Conservation (phyloP, 1,139 yeast genomes). For the Lodderomyces theae region DNA sequence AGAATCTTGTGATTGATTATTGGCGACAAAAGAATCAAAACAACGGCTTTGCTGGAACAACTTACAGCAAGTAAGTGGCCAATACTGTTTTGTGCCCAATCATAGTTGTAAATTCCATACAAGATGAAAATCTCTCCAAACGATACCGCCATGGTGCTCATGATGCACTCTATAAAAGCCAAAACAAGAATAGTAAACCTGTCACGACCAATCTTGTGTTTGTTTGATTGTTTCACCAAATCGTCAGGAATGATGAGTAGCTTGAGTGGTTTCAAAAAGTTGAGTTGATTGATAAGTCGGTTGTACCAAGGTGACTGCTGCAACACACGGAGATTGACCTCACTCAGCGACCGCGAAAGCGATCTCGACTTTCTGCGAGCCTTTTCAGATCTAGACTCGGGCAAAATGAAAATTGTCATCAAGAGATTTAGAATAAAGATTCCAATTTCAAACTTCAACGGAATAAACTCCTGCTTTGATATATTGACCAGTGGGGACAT, state of each 20-base stretch:
- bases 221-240: constrained; percentile 20
- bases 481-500: constrained; percentile 11
- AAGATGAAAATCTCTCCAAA: constrained; percentile 49
- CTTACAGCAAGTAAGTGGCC: constrained; percentile 58
- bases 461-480: constrained; percentile 23
- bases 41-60: constrained; percentile 44
- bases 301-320: constrained; percentile 4
- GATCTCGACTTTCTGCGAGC: constrained; percentile 49
- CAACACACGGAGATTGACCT: constrained; percentile 7
- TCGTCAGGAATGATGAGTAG: constrained; percentile 39
- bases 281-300: constrained; percentile 12
- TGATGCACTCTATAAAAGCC: constrained; percentile 45
- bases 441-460: constrained; percentile 30
- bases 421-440: constrained; percentile 24
- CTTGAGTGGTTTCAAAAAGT: constrained; percentile 48
- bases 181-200: constrained; percentile 43
- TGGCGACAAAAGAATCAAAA: constrained; percentile 35
- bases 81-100: constrained; percentile 58
- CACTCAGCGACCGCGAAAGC: constrained; percentile 22
- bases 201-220: constrained; percentile 16
- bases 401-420: constrained; percentile 39
- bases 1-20: constrained; percentile 28
- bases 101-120: constrained; percentile 56
- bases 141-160: constrained; percentile 36
- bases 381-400: constrained; percentile 56